Evolutionary conservation across 2,329 filamentous ascomycete genomes (phyloP).

Genomic region (Helotiales sp.): DNA sequence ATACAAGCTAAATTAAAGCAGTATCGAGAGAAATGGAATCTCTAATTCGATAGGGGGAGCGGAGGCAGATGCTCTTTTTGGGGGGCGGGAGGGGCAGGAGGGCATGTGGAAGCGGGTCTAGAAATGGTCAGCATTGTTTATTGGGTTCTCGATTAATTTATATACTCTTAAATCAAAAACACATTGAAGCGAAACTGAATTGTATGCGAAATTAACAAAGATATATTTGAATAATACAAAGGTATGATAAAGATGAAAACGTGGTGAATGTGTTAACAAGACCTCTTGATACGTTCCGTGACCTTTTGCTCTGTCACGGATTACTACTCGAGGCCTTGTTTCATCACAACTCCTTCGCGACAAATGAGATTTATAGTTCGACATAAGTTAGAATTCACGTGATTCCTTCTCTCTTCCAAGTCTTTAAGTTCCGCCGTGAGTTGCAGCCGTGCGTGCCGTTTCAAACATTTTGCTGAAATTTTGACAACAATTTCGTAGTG

Average conservation of each 20-base stretch:
- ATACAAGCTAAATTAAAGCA: no score
- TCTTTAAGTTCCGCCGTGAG: conserved; percentile 14
- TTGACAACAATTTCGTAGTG: conserved; percentile 6
- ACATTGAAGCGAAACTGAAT: not conserved
- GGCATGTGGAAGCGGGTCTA: not conserved
- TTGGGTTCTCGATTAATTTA: not conserved
- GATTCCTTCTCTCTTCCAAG: conserved; percentile 9
- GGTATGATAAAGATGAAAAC: not conserved
- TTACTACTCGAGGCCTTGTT: conserved; percentile 15
- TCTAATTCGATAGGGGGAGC: no score
- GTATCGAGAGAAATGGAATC: no score
- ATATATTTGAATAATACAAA: not conserved
- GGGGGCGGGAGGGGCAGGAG: no score
- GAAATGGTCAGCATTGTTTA: not conserved
- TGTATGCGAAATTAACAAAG: not conserved
- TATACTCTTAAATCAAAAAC: not conserved
- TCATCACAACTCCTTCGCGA: conserved; percentile 9
- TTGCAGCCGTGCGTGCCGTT: conserved; percentile 13
- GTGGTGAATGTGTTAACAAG: not conserved
- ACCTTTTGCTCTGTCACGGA: conserved; percentile 11
- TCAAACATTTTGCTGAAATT: conserved; percentile 13
- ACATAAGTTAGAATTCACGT: conserved; percentile 12
- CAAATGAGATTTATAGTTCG: conserved; percentile 4
- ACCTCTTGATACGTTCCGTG: conserved; percentile 16
- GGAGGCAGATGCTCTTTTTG: no score